Conservation (phyloP, 192 early-diverging fungal genomes). For the Globomyces pollinis-pini region DNA sequence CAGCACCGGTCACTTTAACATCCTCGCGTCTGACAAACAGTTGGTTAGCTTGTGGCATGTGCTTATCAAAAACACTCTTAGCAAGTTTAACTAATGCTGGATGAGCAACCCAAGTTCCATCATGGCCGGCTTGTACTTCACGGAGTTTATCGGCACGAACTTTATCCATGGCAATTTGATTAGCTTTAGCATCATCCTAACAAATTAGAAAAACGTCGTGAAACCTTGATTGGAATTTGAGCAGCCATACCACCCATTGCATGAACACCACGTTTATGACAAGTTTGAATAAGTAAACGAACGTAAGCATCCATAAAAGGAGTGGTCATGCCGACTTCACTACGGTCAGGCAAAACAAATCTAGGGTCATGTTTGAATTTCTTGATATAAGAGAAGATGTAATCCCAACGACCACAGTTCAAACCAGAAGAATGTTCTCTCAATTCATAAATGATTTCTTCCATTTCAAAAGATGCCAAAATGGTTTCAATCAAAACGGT, state of each 20-base stretch:
- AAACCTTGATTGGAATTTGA: conserved; percentile 97
- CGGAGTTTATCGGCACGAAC: conserved; percentile 92
- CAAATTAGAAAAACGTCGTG: no score
- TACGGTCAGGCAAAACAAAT: conserved; percentile 85
- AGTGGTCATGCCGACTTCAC: conserved; percentile 85
- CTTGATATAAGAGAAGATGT: conserved; percentile 98
- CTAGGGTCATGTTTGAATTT: conserved; percentile 84
- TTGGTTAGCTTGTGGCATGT: conserved; percentile 97
- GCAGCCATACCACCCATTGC: conserved; percentile 99
- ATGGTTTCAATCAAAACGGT: conserved; percentile 98
- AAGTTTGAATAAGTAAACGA: conserved; percentile 93
- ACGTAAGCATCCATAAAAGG: conserved; percentile 99
- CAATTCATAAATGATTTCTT: conserved; percentile 98
- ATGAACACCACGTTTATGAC: conserved; percentile 95
- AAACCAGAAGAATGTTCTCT: conserved; percentile 96
- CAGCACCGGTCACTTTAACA: conserved; percentile 70
- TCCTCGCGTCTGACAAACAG: conserved; percentile 87
- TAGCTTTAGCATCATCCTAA: conserved; percentile 79
- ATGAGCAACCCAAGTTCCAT: conserved; percentile 91
- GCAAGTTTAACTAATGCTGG: conserved; percentile 91
- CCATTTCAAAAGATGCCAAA: conserved; percentile 96
- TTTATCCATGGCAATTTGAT: conserved; percentile 85
- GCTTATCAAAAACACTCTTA: conserved; percentile 79
- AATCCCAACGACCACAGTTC: conserved; percentile 99
- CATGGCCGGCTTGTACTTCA: conserved; percentile 92